Base-by-base conservation (phyloP, 768 basidiomycete genomes). In the Psilocybe azurescens region DNA sequence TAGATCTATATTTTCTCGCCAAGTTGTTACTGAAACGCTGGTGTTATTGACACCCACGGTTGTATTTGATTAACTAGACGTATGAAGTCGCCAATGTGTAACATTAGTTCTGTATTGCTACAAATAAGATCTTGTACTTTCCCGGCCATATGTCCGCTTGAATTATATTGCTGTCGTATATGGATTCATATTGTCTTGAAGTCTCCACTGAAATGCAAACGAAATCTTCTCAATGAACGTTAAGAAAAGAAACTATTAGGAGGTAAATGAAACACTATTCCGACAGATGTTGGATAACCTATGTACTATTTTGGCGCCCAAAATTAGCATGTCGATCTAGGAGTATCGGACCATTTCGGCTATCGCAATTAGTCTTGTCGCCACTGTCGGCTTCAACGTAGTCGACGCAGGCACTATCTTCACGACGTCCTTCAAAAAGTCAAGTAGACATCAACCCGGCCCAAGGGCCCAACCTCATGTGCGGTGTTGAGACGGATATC, bases 401-500 rank as follows among this genome's bases (percentile, higher is more conserved):
- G 52, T 33, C n/a, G 24, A 36, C 16, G 52, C 50, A 14, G 41
- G 14, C 5, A 44, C 29, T 11, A 29, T 14, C 18, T 14, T 18
- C 8, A 9, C 52, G 51, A 52, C 51, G 30, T 52, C 51, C 11
- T 52, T 52, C 51, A 52, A 33, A 47, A 48, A 58, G 14, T 53
- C 29, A 24, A 39, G 16, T 33, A 54, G 18, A 61, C 36, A 33
- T 50, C 32, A 54, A 53, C 29, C 44, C 18, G 49, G 41, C 7
- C 28, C 10, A 20, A 36, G 14, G n/a, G n/a, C 30, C 14, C 44
- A 30, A 59, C 50, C 38, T 48, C 32, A 29, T 41, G 39, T 51
- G 58, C 54, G 62, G 58, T 39, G 14, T 59, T 63, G 62, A 38
- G 33, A 54, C 49, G 62, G 62, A 63, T 39, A 59, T 56, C 58